Conservation (phyloP, 2,329 filamentous ascomycete genomes). For the Fusarium brachygibbosum region DNA sequence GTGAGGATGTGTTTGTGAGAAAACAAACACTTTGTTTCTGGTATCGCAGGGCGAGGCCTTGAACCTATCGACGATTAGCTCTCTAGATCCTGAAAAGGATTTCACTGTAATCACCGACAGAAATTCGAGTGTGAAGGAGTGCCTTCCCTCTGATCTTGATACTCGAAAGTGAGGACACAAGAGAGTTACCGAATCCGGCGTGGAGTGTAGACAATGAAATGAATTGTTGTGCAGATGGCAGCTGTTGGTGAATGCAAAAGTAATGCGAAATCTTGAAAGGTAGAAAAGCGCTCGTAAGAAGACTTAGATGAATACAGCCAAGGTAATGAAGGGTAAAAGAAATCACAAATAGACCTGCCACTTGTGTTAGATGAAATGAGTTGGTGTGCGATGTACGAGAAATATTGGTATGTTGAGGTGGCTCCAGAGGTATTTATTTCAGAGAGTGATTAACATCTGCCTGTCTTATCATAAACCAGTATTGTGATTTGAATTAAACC, state of each 20-base stretch:
- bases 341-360: neutral
- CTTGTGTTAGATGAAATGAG: neutral
- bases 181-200: too few relatives aligned
- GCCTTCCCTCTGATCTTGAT: neutral
- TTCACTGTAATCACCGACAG: neutral
- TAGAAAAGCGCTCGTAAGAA: neutral
- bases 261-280: neutral
- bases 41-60: too few relatives aligned
- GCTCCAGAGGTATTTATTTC: neutral
- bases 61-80: neutral
- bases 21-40: neutral
- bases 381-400: neutral
- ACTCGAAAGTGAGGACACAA: neutral
- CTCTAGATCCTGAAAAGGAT: neutral
- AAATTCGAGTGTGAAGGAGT: neutral
- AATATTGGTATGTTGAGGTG: neutral
- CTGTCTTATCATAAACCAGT: neutral
- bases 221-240: neutral
- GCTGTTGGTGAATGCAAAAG: neutral
- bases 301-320: neutral
- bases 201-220: neutral
- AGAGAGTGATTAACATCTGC: neutral
- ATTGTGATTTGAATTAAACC: neutral
- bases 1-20: neutral
- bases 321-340: neutral